Percentiles rank a stretch among this genome's conserved stretches.
Evolutionary conservation across 164 flowering plant genomes (phyloP).

Genomic region (Vitis vinifera): ASM3070453v1 NC_081807.1:2612501-2613000

Average conservation of each 20-base stretch:
- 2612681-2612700: slow-evolving; percentile 95
- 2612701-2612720: slow-evolving; percentile 99
- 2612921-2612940: too few species aligned
- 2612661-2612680: slow-evolving; percentile 78
- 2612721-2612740: slow-evolving; percentile 95
- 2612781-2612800: neutral
- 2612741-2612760: slow-evolving; percentile 86
- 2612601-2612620: neutral
- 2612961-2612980: too few species aligned
- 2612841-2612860: neutral
- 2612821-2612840: neutral
- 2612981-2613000: too few species aligned
- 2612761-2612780: neutral
- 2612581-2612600: neutral
- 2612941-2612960: too few species aligned
- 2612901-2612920: too few species aligned
- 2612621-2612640: slow-evolving; percentile 25
- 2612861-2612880: neutral
- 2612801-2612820: neutral
- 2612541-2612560: too few species aligned
- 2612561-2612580: too few species aligned
- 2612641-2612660: slow-evolving; percentile 80
- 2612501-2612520: too few species aligned
- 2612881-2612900: neutral
- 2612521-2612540: too few species aligned